These are phyloP conservation scores for Stagonosporopsis rhizophila DNA, from an alignment of 2,329 filamentous ascomycete genomes.

Conservation along the genomic window DNA sequence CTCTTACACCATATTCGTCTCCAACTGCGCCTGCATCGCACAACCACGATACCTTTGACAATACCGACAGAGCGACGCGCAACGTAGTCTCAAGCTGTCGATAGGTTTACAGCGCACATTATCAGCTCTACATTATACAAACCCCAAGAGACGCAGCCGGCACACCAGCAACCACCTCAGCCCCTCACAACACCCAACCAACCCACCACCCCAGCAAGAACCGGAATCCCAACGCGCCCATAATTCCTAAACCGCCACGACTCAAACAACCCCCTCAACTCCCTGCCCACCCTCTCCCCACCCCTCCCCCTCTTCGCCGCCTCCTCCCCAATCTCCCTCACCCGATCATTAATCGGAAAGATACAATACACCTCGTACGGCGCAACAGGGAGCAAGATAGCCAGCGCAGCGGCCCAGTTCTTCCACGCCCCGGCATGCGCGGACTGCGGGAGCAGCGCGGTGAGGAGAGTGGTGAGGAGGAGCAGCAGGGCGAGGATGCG, in stretches of 20 bases:
- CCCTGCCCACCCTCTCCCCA: background rate
- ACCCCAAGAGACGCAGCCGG: too few species aligned
- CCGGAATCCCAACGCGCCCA: slow-evolving; percentile 8
- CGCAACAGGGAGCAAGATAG: background rate
- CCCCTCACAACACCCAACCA: background rate
- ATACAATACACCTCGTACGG: slow-evolving; percentile 15
- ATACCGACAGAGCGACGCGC: too few species aligned
- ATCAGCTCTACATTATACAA: too few species aligned
- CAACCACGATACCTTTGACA: too few species aligned
- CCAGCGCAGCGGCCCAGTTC: slow-evolving; percentile 5
- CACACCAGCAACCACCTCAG: background rate
- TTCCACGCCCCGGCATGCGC: background rate
- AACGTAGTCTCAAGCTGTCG: too few species aligned
- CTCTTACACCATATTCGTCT: too few species aligned
- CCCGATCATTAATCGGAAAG: slow-evolving; percentile 16
- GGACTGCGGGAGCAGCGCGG: background rate
- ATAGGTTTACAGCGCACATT: too few species aligned
- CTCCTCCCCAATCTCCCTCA: slow-evolving; percentile 4
- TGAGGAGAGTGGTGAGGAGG: background rate
- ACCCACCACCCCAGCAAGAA: slow-evolving; percentile 7
- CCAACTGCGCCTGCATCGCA: too few species aligned
- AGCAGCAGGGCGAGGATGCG: background rate
- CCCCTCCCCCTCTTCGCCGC: background rate
- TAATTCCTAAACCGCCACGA: slow-evolving; percentile 12
- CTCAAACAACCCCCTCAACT: slow-evolving; percentile 2